Base-by-base conservation (phyloP, 1,284 basidiomycete genomes). In the Microbotryomycetes sp. region DNA sequence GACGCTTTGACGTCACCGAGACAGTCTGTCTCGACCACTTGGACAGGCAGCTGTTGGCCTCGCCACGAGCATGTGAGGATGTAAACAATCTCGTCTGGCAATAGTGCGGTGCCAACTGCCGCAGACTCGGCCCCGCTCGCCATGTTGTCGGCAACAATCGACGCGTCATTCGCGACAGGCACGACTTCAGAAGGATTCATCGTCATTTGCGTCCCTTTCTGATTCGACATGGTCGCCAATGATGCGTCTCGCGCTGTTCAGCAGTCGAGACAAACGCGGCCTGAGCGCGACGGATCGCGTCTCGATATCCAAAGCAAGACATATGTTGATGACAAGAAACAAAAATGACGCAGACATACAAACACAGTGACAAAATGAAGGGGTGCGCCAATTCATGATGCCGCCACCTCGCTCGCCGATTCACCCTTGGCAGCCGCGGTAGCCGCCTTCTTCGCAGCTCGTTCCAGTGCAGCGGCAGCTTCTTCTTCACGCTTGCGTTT, bases 1-100 rank as follows among this genome's bases (percentile, higher is more conserved):
- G 73, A 56, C 4, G 65, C 61, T 55, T 77, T 73, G 21, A 71
- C 53, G 50, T 68, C 66, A 0, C 66, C 66, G 13, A 66, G 35
- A 18, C 35, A 41, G 35, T 41, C 35, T 18, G 35, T 41, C 18
- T 41, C 35, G 9, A 41, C 35, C 35, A 41, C 35, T 41, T 41
- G 35, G 11, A 41, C 35, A 11, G 35, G 35, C 35, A 41, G 18
- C 18, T 41, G 35, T 41, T 41, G 11, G 35, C 35, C 35, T 41
- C 35, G 9, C 35, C 35, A 41, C 9, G 35, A 41, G 35, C 35
- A 41, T 18, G 18, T 41, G 35, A 41, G 35, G 11, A 18, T 41
- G 35, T 41, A 41, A 18, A 41, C 35, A 18, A 41, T 18, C 35
- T 41, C 35, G 35, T 41, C 35, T 11, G 35, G 35, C 35, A 41